Evolutionary conservation across 1,284 basidiomycete species (phyloP).

Genomic region (Sporisorium graminicola): DNA sequence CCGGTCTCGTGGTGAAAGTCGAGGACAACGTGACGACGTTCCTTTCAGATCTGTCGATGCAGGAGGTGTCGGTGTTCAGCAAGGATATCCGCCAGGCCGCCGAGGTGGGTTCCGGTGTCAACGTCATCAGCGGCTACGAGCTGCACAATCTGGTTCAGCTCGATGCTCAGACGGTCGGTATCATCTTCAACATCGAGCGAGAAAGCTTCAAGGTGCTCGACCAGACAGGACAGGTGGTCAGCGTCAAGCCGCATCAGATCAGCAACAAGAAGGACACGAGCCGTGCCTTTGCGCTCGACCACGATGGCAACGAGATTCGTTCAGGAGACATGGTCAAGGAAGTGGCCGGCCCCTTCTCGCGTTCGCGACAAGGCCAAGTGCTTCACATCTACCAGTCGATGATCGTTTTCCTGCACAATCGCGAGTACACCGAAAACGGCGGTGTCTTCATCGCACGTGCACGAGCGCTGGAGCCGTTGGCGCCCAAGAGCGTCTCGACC

Average conservation of each 20-base stretch:
- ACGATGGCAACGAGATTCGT: conserved; percentile 81
- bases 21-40: conserved; percentile 87
- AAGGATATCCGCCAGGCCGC: conserved; percentile 98
- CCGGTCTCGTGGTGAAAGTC: conserved; percentile 93
- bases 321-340: conserved; percentile 95
- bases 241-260: conserved; percentile 95
- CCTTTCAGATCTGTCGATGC: conserved; percentile 95
- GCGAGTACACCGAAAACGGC: conserved; percentile 88
- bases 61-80: conserved; percentile 96
- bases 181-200: conserved; percentile 97
- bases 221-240: conserved; percentile 84
- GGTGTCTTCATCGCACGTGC: conserved; percentile 88
- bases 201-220: conserved; percentile 95
- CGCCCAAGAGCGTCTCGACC: conserved; percentile 76
- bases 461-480: conserved; percentile 72
- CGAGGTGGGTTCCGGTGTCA: conserved; percentile 90
- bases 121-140: conserved; percentile 91
- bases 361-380: conserved; percentile 86
- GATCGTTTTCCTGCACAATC: conserved; percentile 93
- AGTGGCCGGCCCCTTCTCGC: conserved; percentile 82
- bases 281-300: conserved; percentile 88
- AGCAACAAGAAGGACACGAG: conserved; percentile 84
- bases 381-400: conserved; percentile 95
- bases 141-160: conserved; percentile 96
- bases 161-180: conserved; percentile 92